phyloP scores from a whole-genome alignment of 805 yeast species.

The Kluyveromyces siamensis region DNA sequence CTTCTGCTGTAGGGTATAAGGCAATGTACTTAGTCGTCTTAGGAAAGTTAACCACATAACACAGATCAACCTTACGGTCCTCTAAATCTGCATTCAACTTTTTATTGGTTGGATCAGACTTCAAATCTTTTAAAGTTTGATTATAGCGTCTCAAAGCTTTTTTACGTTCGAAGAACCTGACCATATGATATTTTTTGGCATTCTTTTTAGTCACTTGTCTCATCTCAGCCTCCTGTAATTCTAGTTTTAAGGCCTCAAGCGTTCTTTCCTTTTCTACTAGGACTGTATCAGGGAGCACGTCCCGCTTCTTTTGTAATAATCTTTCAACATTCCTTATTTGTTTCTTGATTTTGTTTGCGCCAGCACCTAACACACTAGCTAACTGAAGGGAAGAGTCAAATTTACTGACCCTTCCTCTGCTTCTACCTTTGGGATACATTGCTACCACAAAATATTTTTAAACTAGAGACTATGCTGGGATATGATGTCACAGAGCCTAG shows the following conservation, averaged over 20 bases:
- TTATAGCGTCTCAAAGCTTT: constrained; percentile 71
- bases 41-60: constrained; percentile 73
- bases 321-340: constrained; percentile 83
- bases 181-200: constrained; percentile 82
- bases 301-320: constrained; percentile 44
- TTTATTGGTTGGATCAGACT: constrained; percentile 17
- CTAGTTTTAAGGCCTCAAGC: constrained; percentile 51
- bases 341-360: constrained; percentile 57
- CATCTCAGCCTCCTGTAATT: constrained; percentile 41
- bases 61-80: constrained; percentile 59
- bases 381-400: constrained; percentile 27
- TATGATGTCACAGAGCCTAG: not conserved
- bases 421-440: not conserved
- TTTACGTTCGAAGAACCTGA: constrained; percentile 82
- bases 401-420: constrained; percentile 9
- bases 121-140: constrained; percentile 29
- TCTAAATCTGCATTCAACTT: constrained; percentile 29
- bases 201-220: constrained; percentile 39
- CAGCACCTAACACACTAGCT: constrained; percentile 30
- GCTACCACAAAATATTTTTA: not conserved
- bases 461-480: too few species aligned
- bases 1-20: constrained; percentile 44
- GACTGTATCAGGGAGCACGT: constrained; percentile 53
- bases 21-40: constrained; percentile 71
- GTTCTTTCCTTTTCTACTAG: constrained; percentile 69